Conservation (phyloP, 495 filamentous ascomycete genomes). For the Podospora conica region DNA sequence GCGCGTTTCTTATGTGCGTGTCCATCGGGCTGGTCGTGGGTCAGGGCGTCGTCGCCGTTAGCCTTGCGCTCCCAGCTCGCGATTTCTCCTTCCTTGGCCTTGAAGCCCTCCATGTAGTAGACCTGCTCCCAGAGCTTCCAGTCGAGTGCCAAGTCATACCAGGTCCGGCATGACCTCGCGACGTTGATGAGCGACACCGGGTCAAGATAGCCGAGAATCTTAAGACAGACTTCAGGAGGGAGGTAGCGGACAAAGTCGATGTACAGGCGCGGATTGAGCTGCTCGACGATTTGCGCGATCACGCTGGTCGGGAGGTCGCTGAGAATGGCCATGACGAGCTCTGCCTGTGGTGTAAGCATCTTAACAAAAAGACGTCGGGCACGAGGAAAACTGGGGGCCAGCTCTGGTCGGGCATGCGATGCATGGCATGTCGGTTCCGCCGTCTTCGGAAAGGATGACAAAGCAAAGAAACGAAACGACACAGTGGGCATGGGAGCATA, state of each 20-base stretch:
- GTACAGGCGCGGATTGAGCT: conserved; percentile 73
- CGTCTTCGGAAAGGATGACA: neutral
- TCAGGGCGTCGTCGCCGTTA: conserved; percentile 26
- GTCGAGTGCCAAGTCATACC: conserved; percentile 78
- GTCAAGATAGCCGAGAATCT: conserved; percentile 81
- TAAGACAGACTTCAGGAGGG: conserved; percentile 80
- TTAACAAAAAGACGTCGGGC: neutral
- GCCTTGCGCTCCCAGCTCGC: conserved; percentile 57
- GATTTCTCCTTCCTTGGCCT: conserved; percentile 60
- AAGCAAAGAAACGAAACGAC: neutral
- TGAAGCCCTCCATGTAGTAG: conserved; percentile 82
- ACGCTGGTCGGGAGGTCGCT: conserved; percentile 67
- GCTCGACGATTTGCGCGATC: conserved; percentile 67
- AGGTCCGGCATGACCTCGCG: conserved; percentile 68
- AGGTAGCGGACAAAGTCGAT: conserved; percentile 84
- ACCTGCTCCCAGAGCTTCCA: conserved; percentile 77
- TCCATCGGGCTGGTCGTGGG: conserved; percentile 27
- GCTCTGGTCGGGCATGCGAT: neutral
- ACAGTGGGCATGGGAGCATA: conserved; percentile 23
- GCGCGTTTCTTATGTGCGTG: conserved; percentile 43
- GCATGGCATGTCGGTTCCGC: neutral
- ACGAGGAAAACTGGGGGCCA: neutral
- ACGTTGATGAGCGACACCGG: conserved; percentile 69
- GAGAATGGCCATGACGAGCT: conserved; percentile 59
- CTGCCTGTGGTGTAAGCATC: conserved; percentile 25